A percentile compares a stretch with the other conserved stretches of the same genome.
phyloP scores from a whole-genome alignment of 2,329 filamentous ascomycete genomes.

The Fusarium decemcellulare region DNA sequence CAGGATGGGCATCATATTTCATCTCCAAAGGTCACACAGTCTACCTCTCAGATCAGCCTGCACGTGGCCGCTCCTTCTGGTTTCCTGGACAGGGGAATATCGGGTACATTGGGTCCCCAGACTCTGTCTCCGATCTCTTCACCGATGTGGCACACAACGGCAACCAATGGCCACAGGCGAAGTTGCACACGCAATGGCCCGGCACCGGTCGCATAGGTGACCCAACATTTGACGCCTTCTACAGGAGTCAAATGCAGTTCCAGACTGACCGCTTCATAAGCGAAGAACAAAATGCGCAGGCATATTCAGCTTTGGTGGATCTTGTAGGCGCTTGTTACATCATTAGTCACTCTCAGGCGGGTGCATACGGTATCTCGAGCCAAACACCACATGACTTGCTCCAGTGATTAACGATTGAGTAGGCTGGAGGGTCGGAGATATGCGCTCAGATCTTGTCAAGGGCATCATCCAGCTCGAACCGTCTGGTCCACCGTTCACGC shows the following conservation, averaged over 20 bases:
- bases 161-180: slow-evolving; percentile 28
- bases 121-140: slow-evolving; percentile 32
- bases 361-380: too few species aligned
- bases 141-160: slow-evolving; percentile 26
- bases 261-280: too few species aligned
- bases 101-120: slow-evolving; percentile 22
- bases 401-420: too few species aligned
- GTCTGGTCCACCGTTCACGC: too few species aligned
- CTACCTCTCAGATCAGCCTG: slow-evolving; percentile 30
- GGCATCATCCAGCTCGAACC: too few species aligned
- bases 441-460: too few species aligned
- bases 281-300: too few species aligned
- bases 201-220: slow-evolving; percentile 31
- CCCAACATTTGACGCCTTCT: slow-evolving; percentile 29
- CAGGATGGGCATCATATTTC: slow-evolving; percentile 40
- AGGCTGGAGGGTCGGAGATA: too few species aligned
- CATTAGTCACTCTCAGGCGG: too few species aligned
- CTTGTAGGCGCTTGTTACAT: too few species aligned
- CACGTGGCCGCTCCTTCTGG: slow-evolving; percentile 24
- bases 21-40: slow-evolving; percentile 26
- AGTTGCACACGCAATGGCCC: slow-evolving; percentile 38
- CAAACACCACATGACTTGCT: too few species aligned
- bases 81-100: slow-evolving; percentile 14
- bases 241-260: slow-evolving; percentile 25
- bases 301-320: too few species aligned